Evolutionary conservation across 805 yeast genomes (phyloP).

Genomic region (Danielia reshetovae): DNA sequence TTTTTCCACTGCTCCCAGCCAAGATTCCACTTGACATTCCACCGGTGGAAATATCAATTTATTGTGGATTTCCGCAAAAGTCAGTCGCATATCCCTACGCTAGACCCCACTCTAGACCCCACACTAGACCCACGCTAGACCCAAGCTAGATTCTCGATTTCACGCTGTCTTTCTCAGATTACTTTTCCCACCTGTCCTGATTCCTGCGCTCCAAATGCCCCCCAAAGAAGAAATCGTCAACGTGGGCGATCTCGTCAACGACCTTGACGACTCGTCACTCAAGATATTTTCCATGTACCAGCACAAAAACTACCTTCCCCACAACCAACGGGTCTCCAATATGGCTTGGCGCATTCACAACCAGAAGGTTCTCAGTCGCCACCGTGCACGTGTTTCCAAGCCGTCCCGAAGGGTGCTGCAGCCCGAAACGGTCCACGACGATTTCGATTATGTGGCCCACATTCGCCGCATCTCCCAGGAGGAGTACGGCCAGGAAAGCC

Average conservation of each 20-base stretch:
- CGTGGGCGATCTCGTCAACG: slow-evolving; percentile 23
- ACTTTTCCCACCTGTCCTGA: neutral
- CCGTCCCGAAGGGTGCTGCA: neutral
- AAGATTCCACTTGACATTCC: no score
- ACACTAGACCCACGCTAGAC: no score
- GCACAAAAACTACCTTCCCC: slow-evolving; percentile 39
- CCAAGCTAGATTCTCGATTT: no score
- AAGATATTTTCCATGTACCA: slow-evolving; percentile 40
- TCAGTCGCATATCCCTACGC: no score
- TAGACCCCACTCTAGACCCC: no score
- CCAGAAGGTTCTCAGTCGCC: slow-evolving; percentile 22
- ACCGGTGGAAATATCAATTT: no score
- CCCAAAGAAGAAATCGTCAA: slow-evolving; percentile 1
- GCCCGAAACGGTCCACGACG: slow-evolving; percentile 31
- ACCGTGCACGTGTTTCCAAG: slow-evolving; percentile 3
- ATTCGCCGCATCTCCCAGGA: slow-evolving; percentile 40
- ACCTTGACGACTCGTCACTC: slow-evolving; percentile 34
- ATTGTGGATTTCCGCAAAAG: no score
- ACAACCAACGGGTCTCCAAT: slow-evolving; percentile 38
- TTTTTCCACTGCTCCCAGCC: neutral
- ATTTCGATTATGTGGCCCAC: slow-evolving; percentile 45
- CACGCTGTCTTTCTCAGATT: neutral
- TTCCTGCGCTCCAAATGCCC: neutral
- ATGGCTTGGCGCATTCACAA: slow-evolving; percentile 46
- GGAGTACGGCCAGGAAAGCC: slow-evolving; percentile 19